Evolutionary conservation across 2,329 filamentous ascomycete genomes (phyloP), one percentile per base, ranked within the genome.

Genomic region (Geosmithia putterillii): DNA sequence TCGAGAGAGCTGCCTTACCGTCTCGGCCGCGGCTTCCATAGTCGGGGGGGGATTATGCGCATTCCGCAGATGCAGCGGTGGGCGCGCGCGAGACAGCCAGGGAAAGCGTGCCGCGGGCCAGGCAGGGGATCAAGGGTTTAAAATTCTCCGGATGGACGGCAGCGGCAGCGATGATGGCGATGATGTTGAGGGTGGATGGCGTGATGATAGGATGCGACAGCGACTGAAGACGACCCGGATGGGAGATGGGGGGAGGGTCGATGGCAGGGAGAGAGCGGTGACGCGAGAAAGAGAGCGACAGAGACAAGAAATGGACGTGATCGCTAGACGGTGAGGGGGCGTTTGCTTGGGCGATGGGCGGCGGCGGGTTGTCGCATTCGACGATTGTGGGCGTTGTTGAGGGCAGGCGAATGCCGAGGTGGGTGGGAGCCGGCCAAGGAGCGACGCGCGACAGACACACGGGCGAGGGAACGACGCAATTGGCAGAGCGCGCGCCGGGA

Each of bases 21-120:
- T 69, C 63, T 74, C 73, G 58, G 67, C 69, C 66, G 71, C 70
- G 66, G 66, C 70, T 67, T 76, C 73, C 73, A 77, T 77, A 61
- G 62, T 70, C 65, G 58, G 54, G 54, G 53, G n/a, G 58, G 55
- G 46, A 42, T 43, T 41, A 48, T 47, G 42, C 41, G 43, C 46
- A 47, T 47, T 21, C 46, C 44, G 43, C 20, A 45, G 35, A 21
- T 21, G 28, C 15, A 42, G n/a, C 12, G 14, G 39, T 6, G 25
- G 20, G 10, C 18, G 17, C n/a, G 28, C 19, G 17, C 32, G 28
- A 10, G 28, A 20, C 20, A n/a, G 20, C 3, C 6, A 10, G 17
- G 25, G 17, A n/a, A n/a, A 20, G 17, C 18, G 41, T 21, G 28
- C 17, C 28, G 25, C 41, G 41, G 19, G 18, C n/a, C 10, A 38